These are phyloP conservation scores for Diplosphaera chodatii DNA, from an alignment of 139 green algal species.

Conservation along the genomic window DNA sequence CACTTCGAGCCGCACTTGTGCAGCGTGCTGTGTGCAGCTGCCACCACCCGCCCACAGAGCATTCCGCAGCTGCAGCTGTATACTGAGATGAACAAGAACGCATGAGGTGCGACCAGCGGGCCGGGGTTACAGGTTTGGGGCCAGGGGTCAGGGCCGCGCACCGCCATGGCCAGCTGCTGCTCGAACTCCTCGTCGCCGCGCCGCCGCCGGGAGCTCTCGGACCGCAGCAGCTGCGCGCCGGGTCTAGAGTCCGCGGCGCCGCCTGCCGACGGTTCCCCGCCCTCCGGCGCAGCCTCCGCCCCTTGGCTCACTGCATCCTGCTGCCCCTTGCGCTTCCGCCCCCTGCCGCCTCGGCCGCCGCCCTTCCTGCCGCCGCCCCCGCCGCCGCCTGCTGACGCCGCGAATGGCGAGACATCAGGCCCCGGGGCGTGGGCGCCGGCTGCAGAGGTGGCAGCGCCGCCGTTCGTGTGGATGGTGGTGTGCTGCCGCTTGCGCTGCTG, in stretches of 20 bases:
- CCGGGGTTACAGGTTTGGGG: too few species aligned
- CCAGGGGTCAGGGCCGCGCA: too few species aligned
- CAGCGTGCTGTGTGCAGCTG: too few species aligned
- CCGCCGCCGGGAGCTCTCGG: slow-evolving; percentile 1
- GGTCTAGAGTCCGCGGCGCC: neutral
- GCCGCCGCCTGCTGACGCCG: neutral
- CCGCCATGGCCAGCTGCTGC: slow-evolving; percentile 66
- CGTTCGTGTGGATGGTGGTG: neutral
- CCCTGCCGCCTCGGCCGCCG: neutral
- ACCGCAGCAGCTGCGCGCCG: neutral
- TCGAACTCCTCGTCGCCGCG: slow-evolving; percentile 82
- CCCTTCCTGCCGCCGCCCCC: neutral
- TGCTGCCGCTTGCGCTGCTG: neutral
- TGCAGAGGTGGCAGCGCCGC: neutral
- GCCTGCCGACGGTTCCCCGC: neutral
- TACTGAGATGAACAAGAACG: too few species aligned
- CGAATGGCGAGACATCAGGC: neutral
- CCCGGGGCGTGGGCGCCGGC: neutral
- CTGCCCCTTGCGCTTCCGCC: slow-evolving; percentile 15
- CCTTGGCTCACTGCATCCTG: neutral
- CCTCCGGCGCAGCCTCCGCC: too few species aligned
- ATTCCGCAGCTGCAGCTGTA: too few species aligned
- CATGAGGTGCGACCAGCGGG: too few species aligned
- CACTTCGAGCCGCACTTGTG: too few species aligned
- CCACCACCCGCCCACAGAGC: too few species aligned